Evolutionary conservation across 1,284 basidiomycete genomes (phyloP).

Genomic region (Rhodotorula sp.): DNA sequence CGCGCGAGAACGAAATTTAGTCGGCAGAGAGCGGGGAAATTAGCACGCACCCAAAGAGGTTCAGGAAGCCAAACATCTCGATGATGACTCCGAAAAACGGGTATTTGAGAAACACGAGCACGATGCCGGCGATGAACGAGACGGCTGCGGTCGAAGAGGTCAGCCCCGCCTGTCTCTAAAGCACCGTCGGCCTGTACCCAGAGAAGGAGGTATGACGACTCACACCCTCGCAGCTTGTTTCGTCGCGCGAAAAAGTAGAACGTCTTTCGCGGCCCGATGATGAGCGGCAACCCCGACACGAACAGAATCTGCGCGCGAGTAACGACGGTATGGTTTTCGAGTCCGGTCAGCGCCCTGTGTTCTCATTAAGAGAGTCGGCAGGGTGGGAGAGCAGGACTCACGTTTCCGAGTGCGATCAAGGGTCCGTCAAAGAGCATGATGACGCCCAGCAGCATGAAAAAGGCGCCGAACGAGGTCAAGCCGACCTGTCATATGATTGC

Average conservation of each 20-base stretch:
- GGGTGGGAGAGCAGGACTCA: constrained; percentile 46
- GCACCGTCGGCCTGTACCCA: neutral
- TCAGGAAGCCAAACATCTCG: constrained; percentile 93
- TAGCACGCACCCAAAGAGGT: constrained; percentile 85
- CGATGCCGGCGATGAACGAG: constrained; percentile 85
- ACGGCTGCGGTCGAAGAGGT: constrained; percentile 50
- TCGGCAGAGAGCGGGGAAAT: neutral
- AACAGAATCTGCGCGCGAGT: constrained; percentile 98
- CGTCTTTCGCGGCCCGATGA: constrained; percentile 80
- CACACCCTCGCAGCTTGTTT: constrained; percentile 88
- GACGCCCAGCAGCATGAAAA: constrained; percentile 95
- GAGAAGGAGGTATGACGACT: constrained; percentile 10
- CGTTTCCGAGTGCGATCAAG: constrained; percentile 94
- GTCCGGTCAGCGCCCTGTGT: neutral
- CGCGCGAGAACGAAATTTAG: too few relatives aligned
- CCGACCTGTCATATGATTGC: constrained; percentile 61
- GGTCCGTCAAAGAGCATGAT: constrained; percentile 97
- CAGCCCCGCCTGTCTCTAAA: neutral
- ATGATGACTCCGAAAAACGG: constrained; percentile 89
- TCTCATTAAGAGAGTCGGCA: neutral
- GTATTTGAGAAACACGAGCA: constrained; percentile 86
- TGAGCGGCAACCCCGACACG: constrained; percentile 82
- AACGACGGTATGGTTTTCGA: neutral
- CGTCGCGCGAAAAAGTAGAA: constrained; percentile 97
- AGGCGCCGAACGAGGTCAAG: constrained; percentile 90